A percentile compares a stretch with the other conserved stretches of the same genome.
These are phyloP conservation scores for Cornus controversa DNA, from an alignment of 148 eudicot species.

Conservation along the genomic window DNA sequence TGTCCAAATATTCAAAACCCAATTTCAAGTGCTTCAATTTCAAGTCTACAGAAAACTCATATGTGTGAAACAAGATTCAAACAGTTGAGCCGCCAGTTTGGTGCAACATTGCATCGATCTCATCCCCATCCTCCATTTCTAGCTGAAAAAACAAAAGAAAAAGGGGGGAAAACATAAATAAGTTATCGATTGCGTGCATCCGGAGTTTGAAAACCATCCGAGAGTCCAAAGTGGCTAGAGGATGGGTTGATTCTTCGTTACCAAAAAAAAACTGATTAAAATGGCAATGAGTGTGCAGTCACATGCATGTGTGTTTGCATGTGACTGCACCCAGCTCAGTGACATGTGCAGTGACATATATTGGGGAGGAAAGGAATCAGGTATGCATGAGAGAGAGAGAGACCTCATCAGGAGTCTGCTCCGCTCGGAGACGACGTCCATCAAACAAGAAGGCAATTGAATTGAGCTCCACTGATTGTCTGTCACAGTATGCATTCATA, in stretches of 20 bases:
- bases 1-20: background rate
- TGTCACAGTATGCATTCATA: constrained; percentile 65
- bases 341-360: background rate
- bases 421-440: constrained; percentile 57
- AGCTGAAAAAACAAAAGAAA: constrained; percentile 33
- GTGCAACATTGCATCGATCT: constrained; percentile 71
- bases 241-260: too few relatives aligned
- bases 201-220: too few relatives aligned
- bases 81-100: constrained; percentile 53
- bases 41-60: background rate
- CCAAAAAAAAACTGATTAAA: too few relatives aligned
- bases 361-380: background rate
- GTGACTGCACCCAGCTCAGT: background rate
- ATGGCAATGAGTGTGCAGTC: too few relatives aligned
- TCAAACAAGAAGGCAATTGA: constrained; percentile 67
- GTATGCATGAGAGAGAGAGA: background rate
- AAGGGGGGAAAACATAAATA: background rate
- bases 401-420: constrained; percentile 77
- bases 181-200: too few relatives aligned
- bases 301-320: background rate
- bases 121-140: constrained; percentile 70
- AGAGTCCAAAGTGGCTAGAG: too few relatives aligned
- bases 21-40: constrained; percentile 1
- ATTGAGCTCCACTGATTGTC: constrained; percentile 55
- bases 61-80: background rate